These are phyloP conservation scores for Aspergillus amoenus DNA, from an alignment of 2,329 filamentous ascomycete species.

Conservation along the genomic window DNA sequence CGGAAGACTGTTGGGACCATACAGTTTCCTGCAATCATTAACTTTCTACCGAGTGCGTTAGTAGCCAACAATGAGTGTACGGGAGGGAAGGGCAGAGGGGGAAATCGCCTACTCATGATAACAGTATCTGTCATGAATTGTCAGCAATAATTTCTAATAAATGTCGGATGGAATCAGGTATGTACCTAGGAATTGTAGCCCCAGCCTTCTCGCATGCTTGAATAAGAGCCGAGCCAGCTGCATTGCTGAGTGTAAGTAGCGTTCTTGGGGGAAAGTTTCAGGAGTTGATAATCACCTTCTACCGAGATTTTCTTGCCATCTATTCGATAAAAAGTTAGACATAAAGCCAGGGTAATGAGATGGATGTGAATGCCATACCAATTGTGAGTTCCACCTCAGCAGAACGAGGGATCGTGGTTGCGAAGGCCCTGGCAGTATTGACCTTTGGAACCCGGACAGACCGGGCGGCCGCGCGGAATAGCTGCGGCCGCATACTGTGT, in stretches of 20 bases:
- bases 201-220: slow-evolving; percentile 99
- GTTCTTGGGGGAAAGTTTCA: slow-evolving; percentile 8
- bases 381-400: slow-evolving; percentile 97
- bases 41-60: slow-evolving; percentile 62
- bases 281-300: slow-evolving; percentile 65
- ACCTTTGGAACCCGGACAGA: slow-evolving; percentile 52
- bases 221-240: slow-evolving; percentile 94
- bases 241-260: slow-evolving; percentile 28
- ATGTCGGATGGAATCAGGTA: not conserved
- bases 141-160: slow-evolving; percentile 16
- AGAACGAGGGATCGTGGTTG: slow-evolving; percentile 72
- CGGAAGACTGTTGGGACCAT: slow-evolving; percentile 15
- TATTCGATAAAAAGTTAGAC: slow-evolving; percentile 45
- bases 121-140: slow-evolving; percentile 71
- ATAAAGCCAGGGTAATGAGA: slow-evolving; percentile 51
- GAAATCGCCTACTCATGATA: slow-evolving; percentile 80
- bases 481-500: slow-evolving; percentile 63
- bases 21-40: slow-evolving; percentile 99
- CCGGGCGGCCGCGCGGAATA: slow-evolving; percentile 62
- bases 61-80: slow-evolving; percentile 15
- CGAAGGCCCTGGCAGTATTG: slow-evolving; percentile 73
- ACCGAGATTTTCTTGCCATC: slow-evolving; percentile 98
- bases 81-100: slow-evolving; percentile 18
- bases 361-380: slow-evolving; percentile 56
- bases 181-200: slow-evolving; percentile 78